Evolutionary conservation across 2,329 filamentous ascomycete genomes (phyloP).

Genomic region (Xylaria sp.): DNA sequence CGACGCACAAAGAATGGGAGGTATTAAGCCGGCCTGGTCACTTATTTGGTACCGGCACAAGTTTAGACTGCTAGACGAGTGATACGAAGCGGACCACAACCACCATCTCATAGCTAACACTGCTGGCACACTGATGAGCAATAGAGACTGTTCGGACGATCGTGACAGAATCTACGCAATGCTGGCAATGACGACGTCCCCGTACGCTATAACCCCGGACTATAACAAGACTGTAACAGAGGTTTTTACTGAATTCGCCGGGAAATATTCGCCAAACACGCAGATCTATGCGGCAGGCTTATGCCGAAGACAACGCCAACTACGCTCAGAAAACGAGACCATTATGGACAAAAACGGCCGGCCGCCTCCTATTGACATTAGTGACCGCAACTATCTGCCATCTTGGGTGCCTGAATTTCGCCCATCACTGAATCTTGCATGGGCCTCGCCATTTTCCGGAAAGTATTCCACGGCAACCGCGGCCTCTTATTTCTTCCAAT

Average conservation of each 20-base stretch:
- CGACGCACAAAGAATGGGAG: neutral
- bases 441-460: neutral
- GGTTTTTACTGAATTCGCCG: neutral
- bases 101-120: neutral
- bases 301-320: neutral
- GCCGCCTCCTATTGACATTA: neutral
- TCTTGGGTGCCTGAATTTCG: neutral
- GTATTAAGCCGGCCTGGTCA: neutral
- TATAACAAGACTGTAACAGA: neutral
- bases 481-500: neutral
- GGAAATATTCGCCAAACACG: neutral
- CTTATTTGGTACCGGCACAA: neutral
- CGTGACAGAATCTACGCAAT: neutral
- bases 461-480: neutral
- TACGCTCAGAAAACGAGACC: too few relatives aligned
- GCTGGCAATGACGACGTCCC: neutral
- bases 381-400: neutral
- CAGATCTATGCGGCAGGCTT: neutral
- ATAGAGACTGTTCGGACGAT: neutral
- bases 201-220: neutral
- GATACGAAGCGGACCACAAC: neutral
- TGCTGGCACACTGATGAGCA: neutral
- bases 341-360: neutral
- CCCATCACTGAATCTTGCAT: neutral
- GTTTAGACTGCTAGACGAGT: neutral